Conservation (phyloP, 2,329 filamentous ascomycete genomes). For the Rutstroemia sp. region DNA sequence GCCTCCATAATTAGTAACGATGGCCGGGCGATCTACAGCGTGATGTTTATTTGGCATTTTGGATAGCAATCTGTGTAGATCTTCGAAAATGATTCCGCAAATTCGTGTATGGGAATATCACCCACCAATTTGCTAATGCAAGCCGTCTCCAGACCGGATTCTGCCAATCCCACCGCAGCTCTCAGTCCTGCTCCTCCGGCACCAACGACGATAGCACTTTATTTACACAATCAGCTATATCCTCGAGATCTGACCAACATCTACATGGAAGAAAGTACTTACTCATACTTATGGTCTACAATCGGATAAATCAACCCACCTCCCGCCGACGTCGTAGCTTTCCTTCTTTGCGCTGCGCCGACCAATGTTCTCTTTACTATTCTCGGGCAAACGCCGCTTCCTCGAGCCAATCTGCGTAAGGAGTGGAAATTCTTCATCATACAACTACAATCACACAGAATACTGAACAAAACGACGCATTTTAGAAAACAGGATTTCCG, state of each 20-base stretch:
- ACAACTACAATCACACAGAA: background rate
- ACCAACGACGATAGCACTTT: slow-evolving; percentile 51
- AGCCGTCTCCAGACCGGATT: slow-evolving; percentile 84
- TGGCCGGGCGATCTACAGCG: background rate
- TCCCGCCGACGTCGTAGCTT: background rate
- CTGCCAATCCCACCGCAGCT: slow-evolving; percentile 77
- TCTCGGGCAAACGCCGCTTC: too few relatives aligned
- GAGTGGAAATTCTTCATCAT: background rate
- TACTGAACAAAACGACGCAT: background rate
- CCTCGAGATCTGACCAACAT: background rate
- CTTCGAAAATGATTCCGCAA: too few relatives aligned
- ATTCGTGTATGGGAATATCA: background rate
- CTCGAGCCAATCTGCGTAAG: background rate
- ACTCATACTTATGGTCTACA: slow-evolving; percentile 7
- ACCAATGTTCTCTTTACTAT: background rate
- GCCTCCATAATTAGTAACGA: background rate
- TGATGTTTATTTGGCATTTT: too few relatives aligned
- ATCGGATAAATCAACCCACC: background rate
- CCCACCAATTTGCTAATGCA: slow-evolving; percentile 52
- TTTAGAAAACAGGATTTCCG: too few relatives aligned
- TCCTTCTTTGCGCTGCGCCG: background rate
- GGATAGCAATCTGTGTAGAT: too few relatives aligned
- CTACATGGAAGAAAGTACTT: background rate
- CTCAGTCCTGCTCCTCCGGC: slow-evolving; percentile 76
- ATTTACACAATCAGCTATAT: background rate